Evolutionary conservation across 352 stramenopile genomes (phyloP).

Genomic region (Phytophthora melonis): DNA sequence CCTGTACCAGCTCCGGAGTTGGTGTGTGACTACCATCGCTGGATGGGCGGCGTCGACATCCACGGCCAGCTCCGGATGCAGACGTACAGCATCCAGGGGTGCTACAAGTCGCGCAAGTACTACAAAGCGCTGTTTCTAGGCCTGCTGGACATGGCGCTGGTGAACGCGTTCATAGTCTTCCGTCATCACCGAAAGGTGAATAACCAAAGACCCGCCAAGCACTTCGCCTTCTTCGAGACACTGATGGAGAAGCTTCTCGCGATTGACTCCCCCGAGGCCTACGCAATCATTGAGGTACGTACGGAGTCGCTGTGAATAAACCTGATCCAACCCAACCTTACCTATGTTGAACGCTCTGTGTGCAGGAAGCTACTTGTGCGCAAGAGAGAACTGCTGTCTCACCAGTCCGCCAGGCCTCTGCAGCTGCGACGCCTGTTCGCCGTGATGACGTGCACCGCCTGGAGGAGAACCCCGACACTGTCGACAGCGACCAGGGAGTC

Average conservation of each 20-base stretch:
- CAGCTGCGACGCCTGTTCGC: too few species aligned
- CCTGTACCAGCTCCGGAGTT: conserved; percentile 6
- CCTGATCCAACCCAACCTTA: not conserved
- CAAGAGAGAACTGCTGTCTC: not conserved
- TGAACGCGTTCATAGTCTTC: conserved; percentile 21
- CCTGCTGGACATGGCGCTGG: conserved; percentile 9
- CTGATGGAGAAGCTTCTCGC: not conserved
- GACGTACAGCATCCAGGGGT: not conserved
- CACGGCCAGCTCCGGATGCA: not conserved
- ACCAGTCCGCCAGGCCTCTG: not conserved
- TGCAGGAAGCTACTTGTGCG: not conserved
- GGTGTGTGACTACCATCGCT: conserved; percentile 13
- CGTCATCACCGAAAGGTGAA: conserved; percentile 9
- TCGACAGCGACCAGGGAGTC: not conserved
- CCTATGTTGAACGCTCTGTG: not conserved
- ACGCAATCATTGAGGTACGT: not conserved
- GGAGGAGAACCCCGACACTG: not conserved
- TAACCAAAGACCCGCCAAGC: conserved; percentile 10
- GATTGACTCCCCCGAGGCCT: not conserved
- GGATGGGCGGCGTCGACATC: too few species aligned
- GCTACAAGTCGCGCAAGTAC: conserved; percentile 16
- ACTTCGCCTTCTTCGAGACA: conserved; percentile 13
- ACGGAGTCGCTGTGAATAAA: not conserved
- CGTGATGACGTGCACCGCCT: not conserved
- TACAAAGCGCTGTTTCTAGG: conserved; percentile 17